These are phyloP conservation scores for Kuraishia capsulata DNA, from an alignment of 805 yeast species.

Conservation along the genomic window DNA sequence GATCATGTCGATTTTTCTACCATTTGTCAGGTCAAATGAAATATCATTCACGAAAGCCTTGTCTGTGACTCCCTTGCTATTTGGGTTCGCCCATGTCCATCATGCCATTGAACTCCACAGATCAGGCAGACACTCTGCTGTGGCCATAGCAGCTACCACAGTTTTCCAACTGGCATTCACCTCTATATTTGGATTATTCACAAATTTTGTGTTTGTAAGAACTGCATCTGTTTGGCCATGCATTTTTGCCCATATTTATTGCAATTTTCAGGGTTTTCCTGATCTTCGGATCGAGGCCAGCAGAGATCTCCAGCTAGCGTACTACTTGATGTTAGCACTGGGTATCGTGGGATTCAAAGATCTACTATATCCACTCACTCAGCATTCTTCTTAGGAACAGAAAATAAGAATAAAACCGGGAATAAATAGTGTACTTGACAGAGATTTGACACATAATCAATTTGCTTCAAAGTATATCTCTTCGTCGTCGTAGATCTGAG, in stretches of 20 bases:
- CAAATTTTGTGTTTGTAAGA: conserved; percentile 45
- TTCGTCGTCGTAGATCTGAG: conserved; percentile 1
- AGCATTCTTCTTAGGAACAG: no score
- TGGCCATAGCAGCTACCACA: conserved; percentile 25
- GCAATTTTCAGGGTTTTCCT: conserved; percentile 71
- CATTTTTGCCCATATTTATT: conserved; percentile 50
- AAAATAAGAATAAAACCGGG: no score
- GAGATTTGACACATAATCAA: no score
- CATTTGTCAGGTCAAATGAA: neutral
- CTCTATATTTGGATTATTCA: conserved; percentile 59
- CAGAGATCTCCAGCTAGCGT: conserved; percentile 18
- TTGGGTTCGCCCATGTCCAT: conserved; percentile 74
- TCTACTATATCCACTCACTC: conserved; percentile 17
- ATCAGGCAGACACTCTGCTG: conserved; percentile 14
- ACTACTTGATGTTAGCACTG: conserved; percentile 27
- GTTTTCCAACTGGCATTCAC: conserved; percentile 57
- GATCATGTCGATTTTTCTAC: conserved; percentile 15
- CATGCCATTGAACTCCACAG: conserved; percentile 48
- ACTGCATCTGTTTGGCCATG: conserved; percentile 48
- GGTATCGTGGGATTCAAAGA: conserved; percentile 33
- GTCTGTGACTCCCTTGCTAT: conserved; percentile 47
- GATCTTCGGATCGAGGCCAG: conserved; percentile 9
- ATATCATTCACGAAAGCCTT: conserved; percentile 12
- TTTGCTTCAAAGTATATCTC: neutral
- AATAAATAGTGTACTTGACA: no score